These are phyloP conservation scores for Brassica carinata DNA, from an alignment of 345 rosid species.

Conservation along the genomic window DNA sequence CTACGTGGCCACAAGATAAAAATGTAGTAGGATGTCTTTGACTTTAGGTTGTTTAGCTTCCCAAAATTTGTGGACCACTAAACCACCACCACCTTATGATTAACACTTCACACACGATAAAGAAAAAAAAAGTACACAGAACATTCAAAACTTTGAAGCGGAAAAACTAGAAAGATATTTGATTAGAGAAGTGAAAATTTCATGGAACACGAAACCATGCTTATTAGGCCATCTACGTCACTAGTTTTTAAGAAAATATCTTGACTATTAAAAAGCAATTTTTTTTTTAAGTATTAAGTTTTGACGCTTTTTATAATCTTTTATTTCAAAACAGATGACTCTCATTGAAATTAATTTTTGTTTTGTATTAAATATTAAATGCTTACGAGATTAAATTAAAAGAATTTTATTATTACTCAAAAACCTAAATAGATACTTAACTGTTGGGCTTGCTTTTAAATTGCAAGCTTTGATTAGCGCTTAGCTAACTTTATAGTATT, in stretches of 20 bases:
- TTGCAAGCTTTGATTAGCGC: background rate
- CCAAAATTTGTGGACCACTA: too few species aligned
- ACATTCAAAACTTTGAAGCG: background rate
- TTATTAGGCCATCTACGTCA: too few species aligned
- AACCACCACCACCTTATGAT: too few species aligned
- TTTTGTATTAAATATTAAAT: background rate
- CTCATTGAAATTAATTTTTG: background rate
- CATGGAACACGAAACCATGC: background rate
- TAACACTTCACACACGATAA: too few species aligned
- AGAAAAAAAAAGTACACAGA: too few species aligned
- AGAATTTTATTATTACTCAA: background rate
- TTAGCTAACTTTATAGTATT: background rate
- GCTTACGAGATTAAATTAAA: background rate
- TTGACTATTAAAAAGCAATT: too few species aligned
- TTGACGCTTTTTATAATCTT: background rate
- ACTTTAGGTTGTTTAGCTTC: too few species aligned
- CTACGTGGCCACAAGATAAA: too few species aligned
- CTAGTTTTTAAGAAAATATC: too few species aligned
- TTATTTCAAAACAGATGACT: background rate
- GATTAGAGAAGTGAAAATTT: background rate
- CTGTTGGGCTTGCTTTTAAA: background rate
- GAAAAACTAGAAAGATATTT: background rate
- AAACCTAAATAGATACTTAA: background rate
- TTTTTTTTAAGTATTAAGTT: too few species aligned
- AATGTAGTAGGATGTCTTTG: too few species aligned